Evolutionary conservation across 2,329 filamentous ascomycete genomes (phyloP), one percentile per base, ranked within the genome.

Genomic region (Chaetothyriales sp.): DNA sequence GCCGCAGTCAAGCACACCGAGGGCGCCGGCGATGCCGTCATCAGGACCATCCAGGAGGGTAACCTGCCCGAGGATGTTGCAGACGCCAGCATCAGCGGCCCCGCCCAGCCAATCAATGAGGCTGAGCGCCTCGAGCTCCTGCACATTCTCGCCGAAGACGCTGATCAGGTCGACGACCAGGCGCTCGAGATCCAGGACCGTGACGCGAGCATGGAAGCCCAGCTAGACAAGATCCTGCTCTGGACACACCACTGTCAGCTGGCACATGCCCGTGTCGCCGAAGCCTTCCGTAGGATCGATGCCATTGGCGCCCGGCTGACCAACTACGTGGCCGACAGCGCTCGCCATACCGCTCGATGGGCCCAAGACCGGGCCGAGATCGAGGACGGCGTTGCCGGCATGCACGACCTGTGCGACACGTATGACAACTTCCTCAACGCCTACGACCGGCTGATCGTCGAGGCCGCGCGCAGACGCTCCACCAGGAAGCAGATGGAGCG

Each of bases 1-100:
- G 90, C 84, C 1, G 90, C 90, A 0, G 83, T 95, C 44, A 86
- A 89, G 54, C 88, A 90, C 48, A 95, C 89, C 2, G 89, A 95
- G 69, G 85, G 85, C 28, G 85, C 83, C 4, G 81, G 81, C 10
- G 83, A 81, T 4, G 73, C 82, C 46, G 84, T 83, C 5, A 78
- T 82, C 9, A 77, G 78, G 48, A 58, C 47, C 9, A 40, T 46
- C 13, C 52, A 57, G 44, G 68, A 81, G 0, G 83, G 82, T 44
- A 83, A 86, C 58, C 77, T 77, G 28, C 71, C 72, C 43, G 67
- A 77, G 66, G 62, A 75, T 65, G 61, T 77, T 63, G 63, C 63
- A 46, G 55, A 51, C 9, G 62, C 63, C 13, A 61, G 62, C 29
- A 58, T 62, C 49, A 67, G 70, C 57, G 65, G 64, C 67, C 78